Evolutionary conservation across 352 stramenopile genomes (phyloP).

Genomic region (Globisporangium radiosum): DNA sequence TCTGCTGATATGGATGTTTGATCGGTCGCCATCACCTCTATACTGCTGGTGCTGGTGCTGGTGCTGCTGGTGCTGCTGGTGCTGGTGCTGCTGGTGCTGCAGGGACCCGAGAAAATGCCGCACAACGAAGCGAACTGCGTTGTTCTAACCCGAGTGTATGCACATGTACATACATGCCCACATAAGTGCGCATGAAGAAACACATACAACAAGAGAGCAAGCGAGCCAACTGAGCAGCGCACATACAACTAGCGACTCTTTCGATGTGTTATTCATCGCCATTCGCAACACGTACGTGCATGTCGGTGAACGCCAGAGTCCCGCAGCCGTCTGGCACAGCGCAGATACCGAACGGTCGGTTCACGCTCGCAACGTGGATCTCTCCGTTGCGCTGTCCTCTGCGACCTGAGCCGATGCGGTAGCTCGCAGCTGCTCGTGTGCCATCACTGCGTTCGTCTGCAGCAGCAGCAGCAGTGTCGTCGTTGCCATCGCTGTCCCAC

Average conservation of each 20-base stretch:
- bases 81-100: neutral
- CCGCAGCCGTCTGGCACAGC: constrained; percentile 14
- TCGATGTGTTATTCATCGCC: no score
- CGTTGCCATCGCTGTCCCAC: no score
- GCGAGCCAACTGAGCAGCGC: neutral
- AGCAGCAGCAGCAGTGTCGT: no score
- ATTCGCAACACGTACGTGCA: constrained; percentile 13
- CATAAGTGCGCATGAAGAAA: neutral
- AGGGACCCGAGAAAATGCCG: no score
- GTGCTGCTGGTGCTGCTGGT: neutral
- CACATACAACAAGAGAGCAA: neutral
- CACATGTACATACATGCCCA: neutral
- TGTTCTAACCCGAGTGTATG: constrained; percentile 21
- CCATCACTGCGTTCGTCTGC: no score
- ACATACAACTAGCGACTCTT: no score
- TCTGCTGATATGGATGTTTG: neutral
- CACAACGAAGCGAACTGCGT: constrained; percentile 29
- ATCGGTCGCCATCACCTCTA: neutral
- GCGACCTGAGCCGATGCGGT: constrained; percentile 5
- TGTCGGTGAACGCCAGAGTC: constrained; percentile 28
- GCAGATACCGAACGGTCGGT: constrained; percentile 33
- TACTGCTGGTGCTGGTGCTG: neutral
- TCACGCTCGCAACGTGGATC: constrained; percentile 18
- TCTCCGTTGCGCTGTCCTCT: constrained; percentile 29
- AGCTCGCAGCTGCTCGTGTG: neutral